These are phyloP conservation scores for Agrocybe praecox DNA, from an alignment of 768 basidiomycete genomes.

Conservation along the genomic window DNA sequence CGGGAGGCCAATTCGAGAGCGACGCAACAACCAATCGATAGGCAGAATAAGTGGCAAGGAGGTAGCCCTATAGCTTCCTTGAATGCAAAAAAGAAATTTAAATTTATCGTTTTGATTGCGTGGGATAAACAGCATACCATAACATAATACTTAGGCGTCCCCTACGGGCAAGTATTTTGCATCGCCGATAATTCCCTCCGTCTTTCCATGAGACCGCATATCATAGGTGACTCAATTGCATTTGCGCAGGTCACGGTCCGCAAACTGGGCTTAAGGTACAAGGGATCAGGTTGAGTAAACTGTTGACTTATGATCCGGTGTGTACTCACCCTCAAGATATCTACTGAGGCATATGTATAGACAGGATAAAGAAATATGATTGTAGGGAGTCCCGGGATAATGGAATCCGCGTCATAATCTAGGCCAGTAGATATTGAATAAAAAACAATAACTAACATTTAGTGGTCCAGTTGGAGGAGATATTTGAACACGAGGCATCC, in stretches of 20 bases:
- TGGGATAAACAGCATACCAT: slow-evolving; percentile 24
- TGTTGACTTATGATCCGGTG: too few relatives aligned
- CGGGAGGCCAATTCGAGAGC: slow-evolving; percentile 32
- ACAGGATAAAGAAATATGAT: slow-evolving; percentile 7
- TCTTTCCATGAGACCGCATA: slow-evolving; percentile 32
- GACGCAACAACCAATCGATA: slow-evolving; percentile 33
- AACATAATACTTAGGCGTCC: slow-evolving; percentile 31
- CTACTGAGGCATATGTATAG: slow-evolving; percentile 8
- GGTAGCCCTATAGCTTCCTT: slow-evolving; percentile 35
- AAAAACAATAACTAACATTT: slow-evolving; percentile 10
- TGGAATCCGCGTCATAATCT: slow-evolving; percentile 2
- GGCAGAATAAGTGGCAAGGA: slow-evolving; percentile 37
- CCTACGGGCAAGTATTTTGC: slow-evolving; percentile 27
- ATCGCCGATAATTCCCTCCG: slow-evolving; percentile 27
- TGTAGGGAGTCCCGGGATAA: slow-evolving; percentile 3
- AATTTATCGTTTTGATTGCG: neutral
- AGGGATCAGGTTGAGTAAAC: too few relatives aligned
- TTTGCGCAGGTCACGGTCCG: slow-evolving; percentile 33
- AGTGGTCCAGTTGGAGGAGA: slow-evolving; percentile 7
- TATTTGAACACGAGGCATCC: slow-evolving; percentile 6
- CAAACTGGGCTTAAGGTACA: slow-evolving; percentile 32
- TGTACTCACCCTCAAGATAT: slow-evolving; percentile 2
- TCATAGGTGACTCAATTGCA: slow-evolving; percentile 42
- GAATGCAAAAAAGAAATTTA: neutral
- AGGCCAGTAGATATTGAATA: slow-evolving; percentile 7